Evolutionary conservation across 805 yeast genomes (phyloP).

Genomic region (Candida hungchunana): DNA sequence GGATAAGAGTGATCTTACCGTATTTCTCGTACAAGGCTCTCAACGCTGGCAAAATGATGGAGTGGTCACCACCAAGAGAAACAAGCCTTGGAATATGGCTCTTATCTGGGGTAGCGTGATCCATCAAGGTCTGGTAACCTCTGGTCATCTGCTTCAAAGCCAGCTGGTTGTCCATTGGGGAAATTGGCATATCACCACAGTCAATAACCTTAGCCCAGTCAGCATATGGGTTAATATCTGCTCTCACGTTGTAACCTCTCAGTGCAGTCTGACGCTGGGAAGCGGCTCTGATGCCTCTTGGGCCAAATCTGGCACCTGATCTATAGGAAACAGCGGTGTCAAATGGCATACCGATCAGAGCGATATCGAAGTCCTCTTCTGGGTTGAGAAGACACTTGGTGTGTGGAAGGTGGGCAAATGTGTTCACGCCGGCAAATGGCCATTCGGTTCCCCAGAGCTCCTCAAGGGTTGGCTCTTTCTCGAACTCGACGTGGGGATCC

Average conservation of each 20-base stretch:
- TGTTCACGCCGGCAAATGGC: constrained; percentile 65
- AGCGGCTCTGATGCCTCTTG: constrained; percentile 58
- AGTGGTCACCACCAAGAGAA: constrained; percentile 82
- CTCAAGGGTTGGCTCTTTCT: constrained; percentile 38
- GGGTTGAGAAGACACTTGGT: constrained; percentile 52
- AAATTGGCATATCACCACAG: constrained; percentile 66
- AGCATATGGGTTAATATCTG: constrained; percentile 56
- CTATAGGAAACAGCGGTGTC: constrained; percentile 49
- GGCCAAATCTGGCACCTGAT: constrained; percentile 54
- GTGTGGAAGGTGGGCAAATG: constrained; percentile 71
- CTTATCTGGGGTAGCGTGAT: constrained; percentile 25
- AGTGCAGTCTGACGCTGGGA: constrained; percentile 66
- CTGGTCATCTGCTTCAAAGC: constrained; percentile 60
- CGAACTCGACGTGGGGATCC: constrained; percentile 15
- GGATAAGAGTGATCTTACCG: constrained; percentile 70
- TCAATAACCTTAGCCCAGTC: constrained; percentile 52
- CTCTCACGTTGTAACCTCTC: constrained; percentile 68
- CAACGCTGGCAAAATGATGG: constrained; percentile 67
- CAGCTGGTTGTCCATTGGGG: constrained; percentile 62
- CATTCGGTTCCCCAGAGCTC: constrained; percentile 71
- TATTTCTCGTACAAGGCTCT: constrained; percentile 57
- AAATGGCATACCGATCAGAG: constrained; percentile 51
- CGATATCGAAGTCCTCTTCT: constrained; percentile 53
- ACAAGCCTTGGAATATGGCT: constrained; percentile 55
- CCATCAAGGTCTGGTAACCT: constrained; percentile 51